These are phyloP conservation scores for Globisporangium heterothallicum DNA, from an alignment of 352 stramenopile species.

Conservation along the genomic window DNA sequence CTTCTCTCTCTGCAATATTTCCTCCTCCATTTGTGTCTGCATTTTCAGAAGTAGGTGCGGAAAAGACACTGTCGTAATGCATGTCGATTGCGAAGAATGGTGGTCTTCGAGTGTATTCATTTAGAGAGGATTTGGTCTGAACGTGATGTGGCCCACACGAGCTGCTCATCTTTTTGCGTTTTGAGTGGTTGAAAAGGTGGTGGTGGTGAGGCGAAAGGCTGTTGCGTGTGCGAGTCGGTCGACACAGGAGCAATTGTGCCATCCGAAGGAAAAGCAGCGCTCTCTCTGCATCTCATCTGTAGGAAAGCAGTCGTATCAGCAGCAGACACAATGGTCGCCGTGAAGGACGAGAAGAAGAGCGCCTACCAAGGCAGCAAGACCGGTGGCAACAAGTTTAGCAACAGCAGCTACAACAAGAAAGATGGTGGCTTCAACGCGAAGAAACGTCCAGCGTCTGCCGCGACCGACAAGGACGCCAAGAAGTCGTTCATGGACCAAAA, in stretches of 20 bases:
- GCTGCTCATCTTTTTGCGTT: not conserved
- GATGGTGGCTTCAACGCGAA: constrained; percentile 36
- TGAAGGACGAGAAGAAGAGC: constrained; percentile 15
- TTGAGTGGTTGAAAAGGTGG: constrained; percentile 14
- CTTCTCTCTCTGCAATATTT: not conserved
- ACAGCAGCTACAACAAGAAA: constrained; percentile 5
- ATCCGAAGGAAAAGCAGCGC: not conserved
- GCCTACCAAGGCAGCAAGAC: constrained; percentile 9
- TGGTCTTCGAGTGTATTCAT: not conserved
- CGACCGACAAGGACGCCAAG: constrained; percentile 48
- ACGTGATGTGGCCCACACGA: not conserved
- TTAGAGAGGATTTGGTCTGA: not conserved
- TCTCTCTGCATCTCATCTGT: no score
- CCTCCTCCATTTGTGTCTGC: not conserved
- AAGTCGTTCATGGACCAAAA: constrained; percentile 87
- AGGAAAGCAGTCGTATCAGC: not conserved
- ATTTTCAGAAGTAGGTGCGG: not conserved
- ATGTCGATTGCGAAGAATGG: not conserved
- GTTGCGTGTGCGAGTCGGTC: no score
- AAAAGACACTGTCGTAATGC: not conserved
- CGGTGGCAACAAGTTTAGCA: constrained; percentile 7
- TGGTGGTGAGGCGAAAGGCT: constrained; percentile 13
- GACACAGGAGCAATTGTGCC: not conserved
- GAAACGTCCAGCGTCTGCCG: constrained; percentile 45
- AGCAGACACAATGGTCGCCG: constrained; percentile 10